phyloP scores from a whole-genome alignment of 768 basidiomycete species.

The Boletus rubropictus region DNA sequence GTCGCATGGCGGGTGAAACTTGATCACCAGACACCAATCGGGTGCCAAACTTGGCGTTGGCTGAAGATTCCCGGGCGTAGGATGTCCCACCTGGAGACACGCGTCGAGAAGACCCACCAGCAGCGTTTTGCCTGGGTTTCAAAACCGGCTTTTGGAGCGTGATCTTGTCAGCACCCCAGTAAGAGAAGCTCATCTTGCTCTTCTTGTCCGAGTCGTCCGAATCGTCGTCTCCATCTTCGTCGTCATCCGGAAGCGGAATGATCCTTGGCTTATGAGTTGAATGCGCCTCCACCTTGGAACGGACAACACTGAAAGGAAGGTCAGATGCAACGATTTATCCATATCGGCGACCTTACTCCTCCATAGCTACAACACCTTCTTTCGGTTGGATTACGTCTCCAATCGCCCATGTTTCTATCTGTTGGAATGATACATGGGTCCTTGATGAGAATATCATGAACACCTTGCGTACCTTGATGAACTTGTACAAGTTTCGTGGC shows the following conservation, averaged over 20 bases:
- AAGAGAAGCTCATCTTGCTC: conserved; percentile 92
- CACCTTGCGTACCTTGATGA: conserved; percentile 61
- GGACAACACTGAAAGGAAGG: conserved; percentile 49
- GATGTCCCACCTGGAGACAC: conserved; percentile 42
- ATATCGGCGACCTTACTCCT: conserved; percentile 57
- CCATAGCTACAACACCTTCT: conserved; percentile 83
- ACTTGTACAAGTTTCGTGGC: conserved; percentile 90
- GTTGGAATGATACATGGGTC: conserved; percentile 7
- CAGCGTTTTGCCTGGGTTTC: conserved; percentile 38
- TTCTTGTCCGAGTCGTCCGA: conserved; percentile 85
- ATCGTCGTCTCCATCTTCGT: conserved; percentile 58
- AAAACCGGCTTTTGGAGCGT: conserved; percentile 75
- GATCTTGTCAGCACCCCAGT: conserved; percentile 89
- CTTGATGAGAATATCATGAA: neutral
- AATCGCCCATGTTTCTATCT: conserved; percentile 89
- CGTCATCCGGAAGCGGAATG: conserved; percentile 63
- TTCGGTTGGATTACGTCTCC: conserved; percentile 68
- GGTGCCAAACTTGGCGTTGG: conserved; percentile 89
- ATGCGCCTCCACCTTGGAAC: conserved; percentile 58
- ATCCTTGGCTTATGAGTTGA: conserved; percentile 57
- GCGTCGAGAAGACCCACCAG: conserved; percentile 34
- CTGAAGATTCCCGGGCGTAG: conserved; percentile 76
- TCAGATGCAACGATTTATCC: conserved; percentile 6
- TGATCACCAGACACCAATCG: conserved; percentile 66
- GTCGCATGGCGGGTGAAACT: conserved; percentile 39